Conservation (phyloP, 345 rosid species). For the Mangifera indica region DNA sequence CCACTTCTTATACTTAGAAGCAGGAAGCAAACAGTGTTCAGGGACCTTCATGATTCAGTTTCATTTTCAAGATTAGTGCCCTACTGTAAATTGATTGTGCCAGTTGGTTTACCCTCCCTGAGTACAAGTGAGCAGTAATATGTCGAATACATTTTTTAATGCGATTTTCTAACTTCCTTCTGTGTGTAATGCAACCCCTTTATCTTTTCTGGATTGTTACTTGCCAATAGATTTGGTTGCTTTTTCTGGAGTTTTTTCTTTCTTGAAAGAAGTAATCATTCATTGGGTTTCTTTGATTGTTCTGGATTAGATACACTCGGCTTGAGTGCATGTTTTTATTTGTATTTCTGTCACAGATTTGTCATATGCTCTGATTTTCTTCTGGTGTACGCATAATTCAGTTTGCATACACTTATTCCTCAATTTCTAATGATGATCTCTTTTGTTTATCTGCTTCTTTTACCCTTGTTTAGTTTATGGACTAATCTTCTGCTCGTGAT, state of each 20-base stretch:
- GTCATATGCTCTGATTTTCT: not conserved
- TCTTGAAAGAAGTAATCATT: not conserved
- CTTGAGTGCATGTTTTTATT: no score
- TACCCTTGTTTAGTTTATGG: conserved; percentile 2
- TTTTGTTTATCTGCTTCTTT: not conserved
- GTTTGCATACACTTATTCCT: not conserved
- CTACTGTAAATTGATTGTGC: conserved; percentile 68
- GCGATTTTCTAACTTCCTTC: conserved; percentile 8
- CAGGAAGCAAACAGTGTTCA: conserved; percentile 48
- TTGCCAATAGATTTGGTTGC: conserved; percentile 5
- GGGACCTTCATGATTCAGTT: conserved; percentile 75
- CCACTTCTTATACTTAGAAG: conserved; percentile 46
- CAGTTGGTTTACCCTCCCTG: conserved; percentile 77
- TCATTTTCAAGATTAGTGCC: conserved; percentile 75
- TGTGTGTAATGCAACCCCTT: not conserved
- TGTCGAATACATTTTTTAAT: conserved; percentile 2
- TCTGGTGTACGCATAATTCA: not conserved
- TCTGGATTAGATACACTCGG: not conserved
- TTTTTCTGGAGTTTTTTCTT: conserved; percentile 3
- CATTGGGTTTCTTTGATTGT: not conserved
- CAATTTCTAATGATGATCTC: no score
- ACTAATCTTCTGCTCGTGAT: conserved; percentile 19
- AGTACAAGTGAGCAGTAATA: conserved; percentile 51
- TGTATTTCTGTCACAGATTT: not conserved
- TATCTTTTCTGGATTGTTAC: not conserved